A percentile compares a stretch with the other conserved stretches of the same genome.
phyloP scores from a whole-genome alignment of 805 yeast genomes.

The Kregervanrija pseudodelftensis region DNA sequence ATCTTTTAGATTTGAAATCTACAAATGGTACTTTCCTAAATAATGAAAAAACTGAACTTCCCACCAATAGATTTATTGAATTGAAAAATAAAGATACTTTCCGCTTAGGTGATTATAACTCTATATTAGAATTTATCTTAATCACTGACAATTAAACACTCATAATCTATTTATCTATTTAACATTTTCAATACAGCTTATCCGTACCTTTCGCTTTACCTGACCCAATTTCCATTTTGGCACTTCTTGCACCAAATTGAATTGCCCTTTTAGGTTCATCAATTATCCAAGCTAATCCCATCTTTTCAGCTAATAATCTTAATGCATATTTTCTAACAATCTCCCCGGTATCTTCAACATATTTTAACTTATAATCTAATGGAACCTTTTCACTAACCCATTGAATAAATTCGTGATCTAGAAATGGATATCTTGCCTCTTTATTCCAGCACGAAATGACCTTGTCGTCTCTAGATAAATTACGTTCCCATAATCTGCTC shows the following conservation, averaged over 20 bases:
- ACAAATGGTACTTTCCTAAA: slow-evolving; percentile 27
- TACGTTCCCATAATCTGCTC: slow-evolving; percentile 65
- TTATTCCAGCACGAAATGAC: slow-evolving; percentile 83
- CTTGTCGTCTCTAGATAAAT: slow-evolving; percentile 87
- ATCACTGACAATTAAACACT: slow-evolving; percentile 7
- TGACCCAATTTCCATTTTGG: slow-evolving; percentile 81
- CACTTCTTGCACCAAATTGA: slow-evolving; percentile 93
- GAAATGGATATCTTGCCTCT: slow-evolving; percentile 82
- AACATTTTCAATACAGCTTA: slow-evolving; percentile 10
- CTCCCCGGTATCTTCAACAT: slow-evolving; percentile 28
- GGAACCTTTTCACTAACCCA: slow-evolving; percentile 42
- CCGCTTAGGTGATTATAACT: slow-evolving; percentile 21
- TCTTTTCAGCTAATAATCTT: slow-evolving; percentile 49
- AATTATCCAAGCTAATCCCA: slow-evolving; percentile 42
- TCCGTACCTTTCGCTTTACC: slow-evolving; percentile 77
- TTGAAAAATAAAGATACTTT: slow-evolving; percentile 20
- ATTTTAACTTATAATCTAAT: slow-evolving; percentile 36
- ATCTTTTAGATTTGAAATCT: slow-evolving; percentile 23
- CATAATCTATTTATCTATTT: not conserved
- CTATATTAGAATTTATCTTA: slow-evolving; percentile 18
- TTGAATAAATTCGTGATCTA: slow-evolving; percentile 55
- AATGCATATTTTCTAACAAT: slow-evolving; percentile 46
- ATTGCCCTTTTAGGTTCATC: slow-evolving; percentile 87
- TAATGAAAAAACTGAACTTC: slow-evolving; percentile 18
- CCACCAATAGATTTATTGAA: slow-evolving; percentile 20